Conservation (phyloP, 2,329 filamentous ascomycete genomes). For the Hirsutella thompsonii region DNA sequence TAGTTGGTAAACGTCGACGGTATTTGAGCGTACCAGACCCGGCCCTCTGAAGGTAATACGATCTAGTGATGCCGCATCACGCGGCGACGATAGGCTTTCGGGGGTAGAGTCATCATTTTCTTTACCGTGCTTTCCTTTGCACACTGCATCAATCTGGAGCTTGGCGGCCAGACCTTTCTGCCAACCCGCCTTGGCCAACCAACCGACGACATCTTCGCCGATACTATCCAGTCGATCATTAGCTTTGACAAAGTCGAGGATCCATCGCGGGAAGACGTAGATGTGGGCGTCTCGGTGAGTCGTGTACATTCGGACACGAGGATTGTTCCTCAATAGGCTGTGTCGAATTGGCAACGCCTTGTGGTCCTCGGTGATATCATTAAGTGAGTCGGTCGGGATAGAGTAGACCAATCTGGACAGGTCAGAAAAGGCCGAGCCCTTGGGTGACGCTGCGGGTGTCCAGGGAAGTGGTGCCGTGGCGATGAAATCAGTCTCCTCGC, state of each 20-base stretch:
- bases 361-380: conserved; percentile 66
- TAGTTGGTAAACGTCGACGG: background rate
- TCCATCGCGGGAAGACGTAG: conserved; percentile 88
- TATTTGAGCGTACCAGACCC: background rate
- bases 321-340: conserved; percentile 60
- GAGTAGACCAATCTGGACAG: conserved; percentile 74
- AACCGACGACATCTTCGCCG: conserved; percentile 82
- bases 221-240: conserved; percentile 81
- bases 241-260: conserved; percentile 66
- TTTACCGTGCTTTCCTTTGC: conserved; percentile 24
- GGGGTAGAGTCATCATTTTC: conserved; percentile 22
- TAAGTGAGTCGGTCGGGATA: conserved; percentile 79
- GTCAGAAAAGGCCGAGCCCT: conserved; percentile 51
- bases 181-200: conserved; percentile 94
- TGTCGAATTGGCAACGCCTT: conserved; percentile 64
- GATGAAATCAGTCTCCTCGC: conserved; percentile 87
- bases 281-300: conserved; percentile 85
- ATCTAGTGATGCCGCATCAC: conserved; percentile 10
- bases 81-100: conserved; percentile 15
- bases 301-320: conserved; percentile 66
- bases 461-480: conserved; percentile 57
- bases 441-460: conserved; percentile 28
- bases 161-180: conserved; percentile 70
- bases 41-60: conserved; percentile 2
- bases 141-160: conserved; percentile 55